Conservation (phyloP, 306 rosid genomes). For the Ceratonia siliqua region DNA sequence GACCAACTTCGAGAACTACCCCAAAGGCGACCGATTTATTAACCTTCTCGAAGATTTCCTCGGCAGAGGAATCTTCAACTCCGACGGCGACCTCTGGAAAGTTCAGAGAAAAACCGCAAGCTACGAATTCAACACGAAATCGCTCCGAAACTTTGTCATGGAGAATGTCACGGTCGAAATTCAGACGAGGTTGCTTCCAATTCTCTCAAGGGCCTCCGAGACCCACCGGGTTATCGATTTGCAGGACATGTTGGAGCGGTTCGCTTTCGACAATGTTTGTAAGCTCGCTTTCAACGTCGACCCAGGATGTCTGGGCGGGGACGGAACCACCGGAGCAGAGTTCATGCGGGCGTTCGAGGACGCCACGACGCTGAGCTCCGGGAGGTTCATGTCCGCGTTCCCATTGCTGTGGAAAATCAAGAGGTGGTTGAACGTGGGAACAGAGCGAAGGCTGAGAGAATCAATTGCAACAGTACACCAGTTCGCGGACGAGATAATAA, state of each 20-base stretch:
- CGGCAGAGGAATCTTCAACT: constrained; percentile 74
- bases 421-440: constrained; percentile 47
- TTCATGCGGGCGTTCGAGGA: constrained; percentile 74
- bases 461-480: constrained; percentile 50
- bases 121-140: constrained; percentile 66
- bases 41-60: constrained; percentile 50
- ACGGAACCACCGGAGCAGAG: constrained; percentile 34
- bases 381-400: constrained; percentile 43
- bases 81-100: constrained; percentile 62
- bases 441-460: constrained; percentile 46
- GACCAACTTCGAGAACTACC: constrained; percentile 68
- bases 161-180: constrained; percentile 54
- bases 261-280: constrained; percentile 72
- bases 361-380: constrained; percentile 48
- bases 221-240: constrained; percentile 43
- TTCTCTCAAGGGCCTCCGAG: constrained; percentile 38
- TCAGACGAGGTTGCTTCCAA: constrained; percentile 48
- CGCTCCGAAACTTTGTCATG: constrained; percentile 55
- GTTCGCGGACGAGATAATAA: constrained; percentile 54
- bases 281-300: constrained; percentile 66
- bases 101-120: constrained; percentile 68
- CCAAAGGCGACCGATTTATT: constrained; percentile 58
- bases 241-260: constrained; percentile 65
- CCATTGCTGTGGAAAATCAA: constrained; percentile 33
- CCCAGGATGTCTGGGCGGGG: constrained; percentile 56